Percentiles rank a stretch among this genome's conserved stretches.
Conservation (phyloP, 306 rosid genomes). For the Rosa persica region DNA sequence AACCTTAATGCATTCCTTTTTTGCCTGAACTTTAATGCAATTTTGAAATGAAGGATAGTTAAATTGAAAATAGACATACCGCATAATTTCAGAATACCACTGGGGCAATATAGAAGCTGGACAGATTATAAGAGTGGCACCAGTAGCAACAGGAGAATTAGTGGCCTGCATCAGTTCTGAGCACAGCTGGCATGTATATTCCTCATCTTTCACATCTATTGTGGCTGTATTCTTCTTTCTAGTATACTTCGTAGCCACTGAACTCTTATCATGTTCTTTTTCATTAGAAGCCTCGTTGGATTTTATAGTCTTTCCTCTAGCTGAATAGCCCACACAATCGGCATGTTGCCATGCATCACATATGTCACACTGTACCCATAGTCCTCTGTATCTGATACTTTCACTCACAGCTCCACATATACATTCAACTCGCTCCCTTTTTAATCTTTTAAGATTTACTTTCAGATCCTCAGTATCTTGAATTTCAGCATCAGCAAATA, state of each 20-base stretch:
- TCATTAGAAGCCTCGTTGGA: conserved; percentile 32
- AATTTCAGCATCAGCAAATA: conserved; percentile 31
- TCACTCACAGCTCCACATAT: conserved; percentile 90
- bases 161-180: conserved; percentile 79
- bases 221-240: conserved; percentile 47
- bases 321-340: conserved; percentile 86
- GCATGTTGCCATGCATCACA: conserved; percentile 99
- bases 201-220: conserved; percentile 63
- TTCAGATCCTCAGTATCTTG: conserved; percentile 36
- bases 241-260: conserved; percentile 17
- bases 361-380: conserved; percentile 96
- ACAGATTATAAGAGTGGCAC: conserved; percentile 94
- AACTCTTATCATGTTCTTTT: conserved; percentile 40
- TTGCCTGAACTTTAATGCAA: conserved; percentile 3
- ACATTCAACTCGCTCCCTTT: conserved; percentile 87
- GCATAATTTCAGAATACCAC: conserved; percentile 84
- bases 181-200: conserved; percentile 77
- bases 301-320: conserved; percentile 55
- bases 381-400: conserved; percentile 62
- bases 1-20: background rate
- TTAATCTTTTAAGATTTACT: conserved; percentile 58
- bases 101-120: conserved; percentile 92
- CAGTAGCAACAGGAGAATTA: conserved; percentile 74
- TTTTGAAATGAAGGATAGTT: background rate
- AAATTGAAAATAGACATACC: conserved; percentile 45